Evolutionary conservation across 2,329 filamentous ascomycete species (phyloP).

Genomic region (Aspergillus japonicus): DNA sequence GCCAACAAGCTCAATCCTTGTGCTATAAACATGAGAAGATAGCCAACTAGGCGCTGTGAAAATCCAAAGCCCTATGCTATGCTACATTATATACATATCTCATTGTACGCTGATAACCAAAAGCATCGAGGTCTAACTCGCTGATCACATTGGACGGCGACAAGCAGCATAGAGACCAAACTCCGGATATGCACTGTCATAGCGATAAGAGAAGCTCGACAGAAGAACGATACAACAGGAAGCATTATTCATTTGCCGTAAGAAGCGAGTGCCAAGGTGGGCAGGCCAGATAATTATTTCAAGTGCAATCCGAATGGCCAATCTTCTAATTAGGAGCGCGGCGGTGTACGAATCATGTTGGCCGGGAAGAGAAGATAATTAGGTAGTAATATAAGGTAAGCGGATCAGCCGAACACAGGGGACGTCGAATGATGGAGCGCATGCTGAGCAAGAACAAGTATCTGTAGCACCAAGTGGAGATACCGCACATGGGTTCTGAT

Average conservation of each 20-base stretch:
- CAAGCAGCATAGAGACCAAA: neutral
- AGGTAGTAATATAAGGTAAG: neutral
- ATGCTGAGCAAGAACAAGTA: neutral
- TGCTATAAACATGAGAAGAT: neutral
- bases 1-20: neutral
- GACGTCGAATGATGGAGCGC: neutral
- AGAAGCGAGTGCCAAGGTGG: neutral
- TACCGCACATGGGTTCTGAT: neutral
- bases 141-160: neutral
- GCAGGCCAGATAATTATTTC: neutral
- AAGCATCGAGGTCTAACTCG: neutral
- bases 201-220: neutral
- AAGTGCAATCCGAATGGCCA: neutral
- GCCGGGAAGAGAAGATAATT: neutral
- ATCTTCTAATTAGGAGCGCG: neutral
- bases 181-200: slow-evolving; percentile 12
- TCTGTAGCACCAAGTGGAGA: neutral
- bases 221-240: neutral
- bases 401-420: neutral
- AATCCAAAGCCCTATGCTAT: neutral
- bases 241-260: neutral
- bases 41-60: neutral
- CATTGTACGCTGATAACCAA: neutral
- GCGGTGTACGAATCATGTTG: neutral
- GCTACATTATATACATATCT: slow-evolving; percentile 2